These are phyloP conservation scores for Fusarium drepaniforme DNA, from an alignment of 2,329 filamentous ascomycete genomes.

Conservation along the genomic window DNA sequence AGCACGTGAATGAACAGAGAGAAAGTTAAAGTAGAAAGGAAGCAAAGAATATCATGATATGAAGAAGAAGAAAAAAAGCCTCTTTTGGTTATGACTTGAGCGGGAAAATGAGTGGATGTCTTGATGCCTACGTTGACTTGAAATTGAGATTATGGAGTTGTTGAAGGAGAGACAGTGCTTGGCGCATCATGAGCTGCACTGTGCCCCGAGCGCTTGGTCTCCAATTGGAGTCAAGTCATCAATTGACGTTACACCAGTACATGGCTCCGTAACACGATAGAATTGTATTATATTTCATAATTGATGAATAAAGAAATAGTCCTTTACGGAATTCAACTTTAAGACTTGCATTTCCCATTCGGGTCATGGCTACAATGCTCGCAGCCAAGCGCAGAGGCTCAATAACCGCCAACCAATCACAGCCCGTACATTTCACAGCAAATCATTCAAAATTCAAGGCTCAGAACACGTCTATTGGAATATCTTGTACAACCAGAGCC, in stretches of 20 bases:
- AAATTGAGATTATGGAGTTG: conserved; percentile 27
- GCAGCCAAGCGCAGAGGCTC: not conserved
- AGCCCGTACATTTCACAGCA: conserved; percentile 43
- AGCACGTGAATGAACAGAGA: not conserved
- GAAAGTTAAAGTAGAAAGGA: not conserved
- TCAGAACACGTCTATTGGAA: conserved; percentile 51
- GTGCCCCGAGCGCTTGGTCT: conserved; percentile 9
- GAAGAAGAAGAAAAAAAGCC: not conserved
- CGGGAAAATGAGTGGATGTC: not conserved
- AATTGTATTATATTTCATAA: not conserved
- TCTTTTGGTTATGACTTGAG: not conserved
- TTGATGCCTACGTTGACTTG: conserved; percentile 11
- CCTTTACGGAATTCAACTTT: not conserved
- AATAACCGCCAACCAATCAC: conserved; percentile 36
- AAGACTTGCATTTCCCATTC: not conserved
- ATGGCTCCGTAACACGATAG: too few relatives aligned
- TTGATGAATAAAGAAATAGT: not conserved
- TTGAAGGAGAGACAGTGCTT: conserved; percentile 26
- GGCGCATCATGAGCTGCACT: conserved; percentile 21
- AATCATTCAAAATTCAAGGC: conserved; percentile 23
- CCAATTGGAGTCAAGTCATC: not conserved
- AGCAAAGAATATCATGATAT: not conserved
- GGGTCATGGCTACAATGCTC: not conserved
- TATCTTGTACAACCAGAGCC: conserved; percentile 54
- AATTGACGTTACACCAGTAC: not conserved